Conservation (phyloP, 2,329 filamentous ascomycete genomes). For the Aspergillus floridensis region DNA sequence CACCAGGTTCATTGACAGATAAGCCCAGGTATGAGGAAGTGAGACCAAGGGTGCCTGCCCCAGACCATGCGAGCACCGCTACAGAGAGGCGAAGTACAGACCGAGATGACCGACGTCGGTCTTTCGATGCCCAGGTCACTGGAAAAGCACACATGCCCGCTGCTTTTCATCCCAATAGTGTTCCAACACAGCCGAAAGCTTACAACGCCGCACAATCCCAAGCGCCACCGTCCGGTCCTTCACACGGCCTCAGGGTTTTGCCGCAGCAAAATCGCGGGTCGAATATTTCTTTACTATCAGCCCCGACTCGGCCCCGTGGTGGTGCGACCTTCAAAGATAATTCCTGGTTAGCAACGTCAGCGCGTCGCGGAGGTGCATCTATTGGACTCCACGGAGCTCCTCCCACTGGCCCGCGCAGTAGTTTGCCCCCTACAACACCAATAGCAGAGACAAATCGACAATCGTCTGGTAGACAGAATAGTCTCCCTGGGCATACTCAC, state of each 20-base stretch:
- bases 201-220: constrained; percentile 20
- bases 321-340: constrained; percentile 34
- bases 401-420: constrained; percentile 39
- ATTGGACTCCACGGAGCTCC: constrained; percentile 33
- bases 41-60: constrained; percentile 14
- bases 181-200: constrained; percentile 34
- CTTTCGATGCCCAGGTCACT: constrained; percentile 8
- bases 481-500: constrained; percentile 34
- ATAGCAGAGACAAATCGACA: constrained; percentile 35
- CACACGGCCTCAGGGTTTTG: constrained; percentile 35
- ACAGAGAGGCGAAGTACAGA: constrained; percentile 14
- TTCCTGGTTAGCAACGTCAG: constrained; percentile 31
- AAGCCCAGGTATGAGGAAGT: constrained; percentile 16
- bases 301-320: constrained; percentile 49
- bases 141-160: constrained; percentile 17
- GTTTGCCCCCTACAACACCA: constrained; percentile 26
- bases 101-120: constrained; percentile 3
- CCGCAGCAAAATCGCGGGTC: constrained; percentile 38
- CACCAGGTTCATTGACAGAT: constrained; percentile 5
- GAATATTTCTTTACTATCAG: constrained; percentile 43
- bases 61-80: constrained; percentile 15
- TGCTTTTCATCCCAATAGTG: constrained; percentile 19
- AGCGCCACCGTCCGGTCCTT: constrained; percentile 39
- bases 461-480: constrained; percentile 37
- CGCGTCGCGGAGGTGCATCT: constrained; percentile 34